Percentiles rank a stretch among this genome's conserved stretches.
These are phyloP conservation scores for Penicillium turbatum DNA, from an alignment of 495 filamentous ascomycete genomes.

Conservation along the genomic window DNA sequence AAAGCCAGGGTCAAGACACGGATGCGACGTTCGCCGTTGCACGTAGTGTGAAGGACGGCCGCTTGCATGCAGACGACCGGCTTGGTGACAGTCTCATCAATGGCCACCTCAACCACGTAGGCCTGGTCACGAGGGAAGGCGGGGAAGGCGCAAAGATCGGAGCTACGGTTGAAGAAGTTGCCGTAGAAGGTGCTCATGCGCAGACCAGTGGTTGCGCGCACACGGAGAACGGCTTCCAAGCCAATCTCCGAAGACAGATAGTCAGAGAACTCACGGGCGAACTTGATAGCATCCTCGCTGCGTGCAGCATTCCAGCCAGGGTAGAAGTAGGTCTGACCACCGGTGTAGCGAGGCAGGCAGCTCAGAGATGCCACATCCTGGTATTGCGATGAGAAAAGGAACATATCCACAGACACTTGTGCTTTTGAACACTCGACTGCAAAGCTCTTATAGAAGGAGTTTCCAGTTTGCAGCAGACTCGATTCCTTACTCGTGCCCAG, in stretches of 20 bases:
- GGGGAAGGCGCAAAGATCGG: slow-evolving; percentile 94
- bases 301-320: slow-evolving; percentile 95
- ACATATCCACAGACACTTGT: slow-evolving; percentile 99
- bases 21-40: slow-evolving; percentile 93
- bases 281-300: slow-evolving; percentile 93
- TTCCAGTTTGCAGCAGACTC: slow-evolving; percentile 79
- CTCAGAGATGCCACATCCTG: slow-evolving; percentile 95
- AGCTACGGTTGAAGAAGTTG: slow-evolving; percentile 98
- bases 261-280: slow-evolving; percentile 93
- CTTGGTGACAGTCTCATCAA: slow-evolving; percentile 91
- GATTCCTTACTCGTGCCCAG: slow-evolving; percentile 92
- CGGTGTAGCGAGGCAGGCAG: slow-evolving; percentile 92
- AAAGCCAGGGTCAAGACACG: slow-evolving; percentile 90
- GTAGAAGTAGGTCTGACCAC: slow-evolving; percentile 98
- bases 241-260: slow-evolving; percentile 94
- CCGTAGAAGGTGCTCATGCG: slow-evolving; percentile 98
- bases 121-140: slow-evolving; percentile 96
- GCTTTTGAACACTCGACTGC: slow-evolving; percentile 98
- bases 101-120: slow-evolving; percentile 98
- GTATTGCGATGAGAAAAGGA: slow-evolving; percentile 94
- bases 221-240: slow-evolving; percentile 90
- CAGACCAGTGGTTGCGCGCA: slow-evolving; percentile 89
- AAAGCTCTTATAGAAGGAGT: slow-evolving; percentile 98
- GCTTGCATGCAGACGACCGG: slow-evolving; percentile 92
- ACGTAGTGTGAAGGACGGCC: slow-evolving; percentile 96